Base-by-base conservation (phyloP, 495 filamentous ascomycete genomes). In the Endocarpon pusillum region DNA sequence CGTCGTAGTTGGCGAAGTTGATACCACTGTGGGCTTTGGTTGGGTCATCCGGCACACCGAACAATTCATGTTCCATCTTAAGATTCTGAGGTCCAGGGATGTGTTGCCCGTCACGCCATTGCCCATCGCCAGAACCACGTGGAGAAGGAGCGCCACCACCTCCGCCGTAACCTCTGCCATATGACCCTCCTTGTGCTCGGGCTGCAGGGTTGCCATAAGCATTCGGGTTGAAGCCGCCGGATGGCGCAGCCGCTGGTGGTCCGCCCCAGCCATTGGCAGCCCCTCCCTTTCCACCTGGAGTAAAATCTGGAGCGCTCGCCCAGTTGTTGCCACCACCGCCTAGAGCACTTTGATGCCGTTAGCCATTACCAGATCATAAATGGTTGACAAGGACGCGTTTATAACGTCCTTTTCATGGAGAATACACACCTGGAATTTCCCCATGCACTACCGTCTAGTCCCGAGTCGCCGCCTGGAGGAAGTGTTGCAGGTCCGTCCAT, bases 1-100 rank as follows among this genome's bases (percentile, higher is more conserved):
- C 89, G 48, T 97, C 89, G 58, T 97, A 97, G 64, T 97, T 97
- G 61, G 93, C 74, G 51, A 97, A 97, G 67, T 97, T 97, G 75
- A 97, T 96, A 50, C 89, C 89, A 14, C 81, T 94, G 46, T 83
- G 80, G 54, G 93, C 79, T 64, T 93, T 94, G 42, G 79, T 71
- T 36, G 85, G 84, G 48, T 96, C 89, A 55, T 96, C 89, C 41
- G 82, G 70, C 27, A 78, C 73, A 49, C 89, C 89, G 57, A 94
- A 97, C 29, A 97, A 75, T 47, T 97, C 89, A 51, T 85, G 84
- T 64, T 97, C 89, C 17, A 89, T 38, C 44, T 86, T 84, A 35
- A 75, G 67, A 57, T 96, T 94, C 38, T 78, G 48, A 37, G 83
- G 79, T 32, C 91, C 89, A 44, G 86, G 73, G 45, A 92, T 65